Evolutionary conservation across 768 basidiomycete species (phyloP).

Genomic region (Leucosporidium creatinivorum): DNA sequence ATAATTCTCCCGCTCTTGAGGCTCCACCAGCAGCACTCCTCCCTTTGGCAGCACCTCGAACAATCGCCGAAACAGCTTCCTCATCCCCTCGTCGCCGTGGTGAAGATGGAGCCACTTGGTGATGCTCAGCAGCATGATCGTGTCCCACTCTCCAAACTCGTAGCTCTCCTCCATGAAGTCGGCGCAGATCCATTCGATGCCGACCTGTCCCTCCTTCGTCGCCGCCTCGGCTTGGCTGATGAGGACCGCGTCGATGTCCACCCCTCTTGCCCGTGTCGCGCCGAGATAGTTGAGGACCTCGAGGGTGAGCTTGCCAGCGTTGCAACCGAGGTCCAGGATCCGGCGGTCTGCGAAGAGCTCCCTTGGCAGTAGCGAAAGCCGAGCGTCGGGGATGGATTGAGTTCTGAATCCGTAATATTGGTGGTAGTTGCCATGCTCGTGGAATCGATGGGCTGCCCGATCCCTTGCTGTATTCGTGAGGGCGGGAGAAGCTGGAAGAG

Average conservation of each 20-base stretch:
- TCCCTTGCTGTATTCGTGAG: not conserved
- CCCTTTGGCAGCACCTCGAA: conserved; percentile 37
- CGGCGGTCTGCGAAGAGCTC: conserved; percentile 47
- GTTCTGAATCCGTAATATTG: conserved; percentile 21
- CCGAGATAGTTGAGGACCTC: conserved; percentile 56
- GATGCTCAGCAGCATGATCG: conserved; percentile 58
- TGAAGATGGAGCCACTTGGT: conserved; percentile 93
- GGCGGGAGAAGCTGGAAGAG: not conserved
- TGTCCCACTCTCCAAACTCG: conserved; percentile 5
- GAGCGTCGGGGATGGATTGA: conserved; percentile 51
- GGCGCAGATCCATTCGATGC: not conserved
- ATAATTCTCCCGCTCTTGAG: conserved; percentile 79
- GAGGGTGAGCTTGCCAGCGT: conserved; percentile 78
- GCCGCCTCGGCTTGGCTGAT: conserved; percentile 41
- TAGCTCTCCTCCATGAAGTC: conserved; percentile 19
- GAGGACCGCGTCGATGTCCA: conserved; percentile 72
- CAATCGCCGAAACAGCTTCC: conserved; percentile 57
- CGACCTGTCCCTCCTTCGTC: not conserved
- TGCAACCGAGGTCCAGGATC: conserved; percentile 77
- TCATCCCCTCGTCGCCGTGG: conserved; percentile 62
- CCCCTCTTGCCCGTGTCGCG: conserved; percentile 61
- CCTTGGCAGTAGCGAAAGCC: conserved; percentile 54
- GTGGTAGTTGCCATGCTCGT: conserved; percentile 24
- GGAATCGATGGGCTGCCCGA: not conserved
- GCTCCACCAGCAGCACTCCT: conserved; percentile 61